Conservation (phyloP, 768 basidiomycete species). For the Trametes meyenii region DNA sequence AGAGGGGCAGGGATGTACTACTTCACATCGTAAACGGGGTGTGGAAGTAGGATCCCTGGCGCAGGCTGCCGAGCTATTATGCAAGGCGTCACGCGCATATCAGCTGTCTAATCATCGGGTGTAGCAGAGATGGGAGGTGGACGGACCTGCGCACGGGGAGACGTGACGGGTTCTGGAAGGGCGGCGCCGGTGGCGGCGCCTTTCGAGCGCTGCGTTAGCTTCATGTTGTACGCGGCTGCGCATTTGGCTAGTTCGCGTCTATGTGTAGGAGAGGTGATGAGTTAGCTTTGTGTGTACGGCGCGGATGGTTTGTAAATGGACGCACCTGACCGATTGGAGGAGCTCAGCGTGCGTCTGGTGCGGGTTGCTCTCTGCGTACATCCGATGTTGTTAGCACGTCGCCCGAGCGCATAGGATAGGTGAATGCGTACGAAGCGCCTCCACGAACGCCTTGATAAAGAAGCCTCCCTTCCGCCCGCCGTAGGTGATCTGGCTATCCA, state of each 20-base stretch:
- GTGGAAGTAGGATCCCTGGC: conserved; percentile 2
- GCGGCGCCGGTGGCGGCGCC: not conserved
- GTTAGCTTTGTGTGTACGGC: too few species aligned
- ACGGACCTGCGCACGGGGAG: conserved; percentile 12
- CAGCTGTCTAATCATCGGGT: not conserved
- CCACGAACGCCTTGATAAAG: conserved; percentile 26
- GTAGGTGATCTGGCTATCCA: conserved; percentile 26
- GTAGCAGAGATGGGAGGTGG: not conserved
- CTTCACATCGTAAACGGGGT: not conserved
- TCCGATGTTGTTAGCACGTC: not conserved
- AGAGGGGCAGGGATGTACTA: too few species aligned
- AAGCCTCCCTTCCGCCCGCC: conserved; percentile 22
- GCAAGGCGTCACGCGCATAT: not conserved
- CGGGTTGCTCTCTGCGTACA: conserved; percentile 14
- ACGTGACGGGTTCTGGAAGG: not conserved
- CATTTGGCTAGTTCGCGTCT: conserved; percentile 22
- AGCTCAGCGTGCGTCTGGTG: conserved; percentile 17
- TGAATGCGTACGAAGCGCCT: conserved; percentile 19
- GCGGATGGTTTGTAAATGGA: too few species aligned
- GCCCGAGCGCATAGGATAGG: too few species aligned
- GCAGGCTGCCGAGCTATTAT: conserved; percentile 7
- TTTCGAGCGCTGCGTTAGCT: not conserved
- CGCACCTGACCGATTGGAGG: conserved; percentile 18
- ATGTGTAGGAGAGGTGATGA: too few species aligned
- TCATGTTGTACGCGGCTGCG: conserved; percentile 16